Conservation (phyloP, 1,139 yeast species). For the Magnusiomyces tetraspermus region DNA sequence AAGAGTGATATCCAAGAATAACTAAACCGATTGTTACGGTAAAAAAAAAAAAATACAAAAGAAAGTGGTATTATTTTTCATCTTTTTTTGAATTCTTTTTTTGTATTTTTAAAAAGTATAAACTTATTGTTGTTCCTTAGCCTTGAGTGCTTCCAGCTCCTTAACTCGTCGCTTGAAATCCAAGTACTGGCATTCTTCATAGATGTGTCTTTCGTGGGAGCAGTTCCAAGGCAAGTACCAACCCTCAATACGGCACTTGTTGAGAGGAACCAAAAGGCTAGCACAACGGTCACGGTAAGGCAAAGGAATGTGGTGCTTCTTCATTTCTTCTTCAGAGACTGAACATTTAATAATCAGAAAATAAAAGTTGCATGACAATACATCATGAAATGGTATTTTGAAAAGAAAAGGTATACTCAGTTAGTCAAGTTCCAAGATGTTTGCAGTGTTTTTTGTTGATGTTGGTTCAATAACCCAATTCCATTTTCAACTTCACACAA, state of each 20-base stretch:
- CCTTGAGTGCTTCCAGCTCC: slow-evolving; percentile 55
- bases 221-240: slow-evolving; percentile 61
- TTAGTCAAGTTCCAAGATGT: no score
- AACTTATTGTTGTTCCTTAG: background rate
- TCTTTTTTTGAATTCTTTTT: background rate
- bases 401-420: no score
- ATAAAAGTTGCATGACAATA: background rate
- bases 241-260: slow-evolving; percentile 48
- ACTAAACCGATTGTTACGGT: no score
- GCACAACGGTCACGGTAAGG: slow-evolving; percentile 86
- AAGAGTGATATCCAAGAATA: no score
- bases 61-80: background rate
- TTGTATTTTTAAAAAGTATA: background rate
- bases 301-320: slow-evolving; percentile 67
- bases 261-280: slow-evolving; percentile 56
- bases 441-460: background rate
- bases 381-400: background rate
- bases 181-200: slow-evolving; percentile 79
- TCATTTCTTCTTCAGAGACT: slow-evolving; percentile 82
- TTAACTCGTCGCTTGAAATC: slow-evolving; percentile 76
- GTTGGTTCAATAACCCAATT: background rate
- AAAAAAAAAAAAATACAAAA: background rate
- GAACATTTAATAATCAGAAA: slow-evolving; percentile 4
- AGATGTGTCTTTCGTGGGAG: slow-evolving; percentile 68
- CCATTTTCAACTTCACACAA: background rate